These are phyloP conservation scores for Solanum arcanum DNA, from an alignment of 257 asterid species.

Conservation along the genomic window DNA sequence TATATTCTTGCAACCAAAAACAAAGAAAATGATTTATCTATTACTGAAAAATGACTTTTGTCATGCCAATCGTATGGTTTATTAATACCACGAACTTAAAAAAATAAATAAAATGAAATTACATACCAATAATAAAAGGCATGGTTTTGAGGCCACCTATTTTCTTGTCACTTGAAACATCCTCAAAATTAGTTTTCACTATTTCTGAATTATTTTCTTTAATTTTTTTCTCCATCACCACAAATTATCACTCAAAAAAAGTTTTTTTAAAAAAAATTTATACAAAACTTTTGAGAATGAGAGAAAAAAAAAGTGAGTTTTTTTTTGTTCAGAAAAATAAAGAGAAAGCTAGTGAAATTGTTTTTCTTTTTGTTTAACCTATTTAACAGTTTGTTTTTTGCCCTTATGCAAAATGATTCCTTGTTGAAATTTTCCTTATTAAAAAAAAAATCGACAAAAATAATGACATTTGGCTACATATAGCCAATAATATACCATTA, in stretches of 20 bases:
- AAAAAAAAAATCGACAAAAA: neutral
- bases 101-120: neutral
- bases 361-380: neutral
- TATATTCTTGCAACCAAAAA: neutral
- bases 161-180: neutral
- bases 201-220: constrained; percentile 22
- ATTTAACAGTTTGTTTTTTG: neutral
- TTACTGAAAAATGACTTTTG: neutral
- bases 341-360: neutral
- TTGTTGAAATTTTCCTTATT: neutral
- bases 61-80: neutral
- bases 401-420: neutral
- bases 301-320: neutral
- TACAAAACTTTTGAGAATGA: neutral
- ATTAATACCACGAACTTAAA: neutral
- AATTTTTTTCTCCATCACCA: constrained; percentile 9
- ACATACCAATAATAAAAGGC: constrained; percentile 63
- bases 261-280: neutral
- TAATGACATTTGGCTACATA: neutral
- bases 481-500: neutral
- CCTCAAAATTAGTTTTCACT: neutral
- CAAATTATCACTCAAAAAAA: neutral
- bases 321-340: neutral
- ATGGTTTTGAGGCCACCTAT: constrained; percentile 55
- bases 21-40: too few species aligned